These are phyloP conservation scores for Backusella psychrophila DNA, from an alignment of 192 early-diverging fungal species.

Conservation along the genomic window DNA sequence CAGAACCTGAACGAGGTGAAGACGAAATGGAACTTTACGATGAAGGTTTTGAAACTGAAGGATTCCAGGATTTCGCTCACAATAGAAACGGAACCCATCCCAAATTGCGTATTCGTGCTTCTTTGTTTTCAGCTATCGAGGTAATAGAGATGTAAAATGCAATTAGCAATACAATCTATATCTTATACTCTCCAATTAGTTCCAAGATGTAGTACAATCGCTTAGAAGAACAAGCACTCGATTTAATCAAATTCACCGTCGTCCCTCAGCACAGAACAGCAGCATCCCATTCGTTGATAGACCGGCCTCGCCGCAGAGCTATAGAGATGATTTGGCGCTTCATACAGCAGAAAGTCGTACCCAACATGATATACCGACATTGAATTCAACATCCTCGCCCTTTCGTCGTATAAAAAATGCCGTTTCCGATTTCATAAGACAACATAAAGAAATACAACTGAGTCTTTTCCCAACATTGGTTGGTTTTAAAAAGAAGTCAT, in stretches of 20 bases:
- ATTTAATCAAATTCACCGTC: neutral
- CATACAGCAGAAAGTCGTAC: neutral
- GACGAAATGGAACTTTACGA: conserved; percentile 39
- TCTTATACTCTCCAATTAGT: conserved; percentile 14
- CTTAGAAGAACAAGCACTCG: conserved; percentile 25
- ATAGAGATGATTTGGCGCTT: neutral
- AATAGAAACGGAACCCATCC: conserved; percentile 12
- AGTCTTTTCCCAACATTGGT: conserved; percentile 51
- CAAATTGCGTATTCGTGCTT: conserved; percentile 42
- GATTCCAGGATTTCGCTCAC: conserved; percentile 4
- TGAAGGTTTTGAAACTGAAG: conserved; percentile 34
- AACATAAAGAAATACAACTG: neutral
- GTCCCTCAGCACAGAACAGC: neutral
- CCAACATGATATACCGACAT: neutral
- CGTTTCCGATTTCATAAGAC: neutral
- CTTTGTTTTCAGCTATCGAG: conserved; percentile 56
- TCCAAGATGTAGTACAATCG: conserved; percentile 39
- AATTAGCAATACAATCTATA: neutral
- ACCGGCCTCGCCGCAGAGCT: neutral
- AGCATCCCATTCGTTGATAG: neutral
- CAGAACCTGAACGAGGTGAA: conserved; percentile 9
- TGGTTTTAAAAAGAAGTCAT: conserved; percentile 49
- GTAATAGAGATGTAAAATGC: conserved; percentile 20
- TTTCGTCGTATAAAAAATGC: neutral
- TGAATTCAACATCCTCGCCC: neutral